These are phyloP conservation scores for Acanthamoeba lenticulata DNA, from an alignment of 208 protist species.

Conservation along the genomic window DNA sequence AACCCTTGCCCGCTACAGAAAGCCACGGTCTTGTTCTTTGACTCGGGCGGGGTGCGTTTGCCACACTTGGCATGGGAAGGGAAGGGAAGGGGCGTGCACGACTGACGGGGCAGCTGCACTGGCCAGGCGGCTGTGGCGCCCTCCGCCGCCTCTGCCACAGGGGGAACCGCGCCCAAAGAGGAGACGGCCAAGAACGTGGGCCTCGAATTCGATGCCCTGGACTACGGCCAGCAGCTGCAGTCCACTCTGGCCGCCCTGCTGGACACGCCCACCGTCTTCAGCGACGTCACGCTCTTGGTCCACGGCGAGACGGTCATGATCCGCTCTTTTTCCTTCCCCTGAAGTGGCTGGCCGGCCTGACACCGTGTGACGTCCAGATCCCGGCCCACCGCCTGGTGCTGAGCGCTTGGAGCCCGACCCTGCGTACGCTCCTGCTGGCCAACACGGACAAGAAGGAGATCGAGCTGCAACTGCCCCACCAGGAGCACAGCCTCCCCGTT, in stretches of 20 bases:
- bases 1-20: background rate
- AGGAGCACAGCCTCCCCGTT: background rate
- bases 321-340: background rate
- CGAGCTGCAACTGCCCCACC: background rate
- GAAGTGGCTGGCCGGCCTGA: background rate
- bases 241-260: background rate
- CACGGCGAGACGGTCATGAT: background rate
- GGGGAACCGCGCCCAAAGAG: background rate
- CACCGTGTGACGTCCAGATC: background rate
- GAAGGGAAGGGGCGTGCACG: too few species aligned
- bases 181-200: slow-evolving; percentile 11
- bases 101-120: background rate
- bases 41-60: background rate
- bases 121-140: background rate
- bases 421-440: background rate
- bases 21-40: slow-evolving; percentile 39
- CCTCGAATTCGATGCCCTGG: slow-evolving; percentile 27
- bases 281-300: background rate
- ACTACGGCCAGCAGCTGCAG: slow-evolving; percentile 36
- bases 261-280: background rate
- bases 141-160: background rate
- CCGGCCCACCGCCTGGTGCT: background rate
- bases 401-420: background rate
- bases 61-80: too few species aligned
- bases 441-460: background rate